Evolutionary conservation across 768 basidiomycete genomes (phyloP).

Genomic region (Mycena rebaudengoi): DNA sequence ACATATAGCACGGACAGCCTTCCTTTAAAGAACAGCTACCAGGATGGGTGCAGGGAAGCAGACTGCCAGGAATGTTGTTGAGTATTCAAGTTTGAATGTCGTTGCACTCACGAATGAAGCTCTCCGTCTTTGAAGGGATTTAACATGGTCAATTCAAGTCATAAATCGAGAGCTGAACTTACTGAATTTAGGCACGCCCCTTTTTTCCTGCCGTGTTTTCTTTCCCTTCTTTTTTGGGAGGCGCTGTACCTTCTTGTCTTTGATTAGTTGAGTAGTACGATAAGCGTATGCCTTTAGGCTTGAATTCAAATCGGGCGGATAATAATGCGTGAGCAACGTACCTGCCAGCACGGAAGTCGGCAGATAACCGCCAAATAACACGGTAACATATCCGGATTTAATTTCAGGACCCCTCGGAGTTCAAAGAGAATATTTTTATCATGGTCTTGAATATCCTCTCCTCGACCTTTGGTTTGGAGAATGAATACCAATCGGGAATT

Average conservation of each 20-base stretch:
- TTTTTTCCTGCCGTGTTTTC: too few relatives aligned
- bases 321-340: conserved; percentile 37
- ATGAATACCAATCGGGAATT: too few relatives aligned
- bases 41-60: conserved; percentile 45
- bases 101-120: not conserved
- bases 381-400: conserved; percentile 55
- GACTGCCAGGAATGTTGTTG: not conserved
- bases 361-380: conserved; percentile 61
- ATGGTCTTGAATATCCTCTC: too few relatives aligned
- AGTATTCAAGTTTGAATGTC: conserved; percentile 38
- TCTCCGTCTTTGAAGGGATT: not conserved
- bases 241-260: not conserved
- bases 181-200: too few relatives aligned
- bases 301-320: too few relatives aligned
- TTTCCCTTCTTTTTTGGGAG: too few relatives aligned
- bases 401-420: conserved; percentile 47
- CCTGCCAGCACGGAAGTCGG: conserved; percentile 57
- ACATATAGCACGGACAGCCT: conserved; percentile 50
- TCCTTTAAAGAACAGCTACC: conserved; percentile 52
- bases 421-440: conserved; percentile 33
- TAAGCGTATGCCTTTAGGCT: too few relatives aligned
- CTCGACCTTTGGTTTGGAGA: too few relatives aligned
- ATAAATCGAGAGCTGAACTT: too few relatives aligned
- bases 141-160: too few relatives aligned
- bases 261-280: not conserved